Conservation (phyloP, 768 basidiomycete species). For the Hortiboletus campestris region DNA sequence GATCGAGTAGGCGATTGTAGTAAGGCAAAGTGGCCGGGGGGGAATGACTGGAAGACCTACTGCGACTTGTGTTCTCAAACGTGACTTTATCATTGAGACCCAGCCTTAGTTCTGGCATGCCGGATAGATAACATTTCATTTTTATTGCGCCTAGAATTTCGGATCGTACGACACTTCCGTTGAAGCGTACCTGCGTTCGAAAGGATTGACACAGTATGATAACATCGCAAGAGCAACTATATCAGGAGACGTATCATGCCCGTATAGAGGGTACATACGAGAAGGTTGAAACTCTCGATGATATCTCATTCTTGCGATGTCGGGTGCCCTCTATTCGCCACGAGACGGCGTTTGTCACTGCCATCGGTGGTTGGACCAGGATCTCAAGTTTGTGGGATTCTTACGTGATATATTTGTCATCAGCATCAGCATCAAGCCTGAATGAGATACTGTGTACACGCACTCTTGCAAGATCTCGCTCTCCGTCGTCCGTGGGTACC, state of each 20-base stretch:
- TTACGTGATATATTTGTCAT: constrained; percentile 88
- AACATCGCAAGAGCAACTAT: no score
- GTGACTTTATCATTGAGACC: constrained; percentile 67
- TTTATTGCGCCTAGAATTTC: constrained; percentile 47
- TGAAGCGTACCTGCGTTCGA: constrained; percentile 80
- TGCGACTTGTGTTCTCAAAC: constrained; percentile 96
- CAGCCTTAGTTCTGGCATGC: no score
- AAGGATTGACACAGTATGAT: no score
- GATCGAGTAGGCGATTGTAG: not conserved
- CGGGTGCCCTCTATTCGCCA: constrained; percentile 98
- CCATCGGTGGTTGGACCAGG: constrained; percentile 91
- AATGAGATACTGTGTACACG: constrained; percentile 24
- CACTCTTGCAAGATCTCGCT: constrained; percentile 98
- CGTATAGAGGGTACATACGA: constrained; percentile 50
- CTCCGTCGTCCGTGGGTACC: constrained; percentile 98
- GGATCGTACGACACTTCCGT: constrained; percentile 93
- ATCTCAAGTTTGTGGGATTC: constrained; percentile 97
- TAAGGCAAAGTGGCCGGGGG: not conserved
- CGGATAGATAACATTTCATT: no score
- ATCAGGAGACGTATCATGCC: not conserved
- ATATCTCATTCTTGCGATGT: constrained; percentile 99
- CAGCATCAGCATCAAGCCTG: not conserved
- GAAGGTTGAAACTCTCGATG: constrained; percentile 93
- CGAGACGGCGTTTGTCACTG: constrained; percentile 97
- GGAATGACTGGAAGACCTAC: constrained; percentile 47